Base-by-base conservation (phyloP, 208 protist species). In the Porcisia deanei region DNA sequence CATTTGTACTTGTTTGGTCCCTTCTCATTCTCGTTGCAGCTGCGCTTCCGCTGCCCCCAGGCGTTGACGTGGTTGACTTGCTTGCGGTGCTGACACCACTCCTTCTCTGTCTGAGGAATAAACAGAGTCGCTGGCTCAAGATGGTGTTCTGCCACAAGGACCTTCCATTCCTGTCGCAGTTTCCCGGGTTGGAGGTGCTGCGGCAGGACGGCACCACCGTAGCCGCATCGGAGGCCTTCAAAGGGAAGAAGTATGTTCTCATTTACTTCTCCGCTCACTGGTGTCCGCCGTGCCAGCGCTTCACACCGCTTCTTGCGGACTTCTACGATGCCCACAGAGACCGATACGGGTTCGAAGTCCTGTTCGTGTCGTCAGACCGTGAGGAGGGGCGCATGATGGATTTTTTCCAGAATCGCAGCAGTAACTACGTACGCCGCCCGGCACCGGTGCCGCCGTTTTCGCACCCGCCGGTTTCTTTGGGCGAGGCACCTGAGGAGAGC, bases 201-300 rank as follows among this genome's bases (percentile, higher is more conserved):
- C 77, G 85, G 8, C 84, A 88, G 54, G 84, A 85, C 53, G 87
- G 82, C 25, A 77, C 54, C 75, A 83, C 45, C 18, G 74, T 82
- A 1, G 8, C 79, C 37, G 76, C 79, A 5, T 37, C 75, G 18
- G 74, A 73, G 8, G 87, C 83, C 0, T 77, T 93, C 41, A 53
- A 79, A 5, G 84, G 79, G 14, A 91, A 91, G 49, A 73, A 73
- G 61, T 90, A 91, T 65, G 67, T 96, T 0, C 53, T 94, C 0
- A 65, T 96, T 16, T 97, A 95, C 84, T 96, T 98, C 76, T 86
- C 85, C 22, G 92, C 94, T 30, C 89, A 95, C 84, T 95, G 90
- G 85, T 93, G 88, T 76, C 90, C 88, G 14, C 89, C 91, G 14
- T 97, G 94, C 76, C 86, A 90, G 72, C 68, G 80, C 65, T 94